phyloP scores from a whole-genome alignment of 2,329 filamentous ascomycete genomes.

The Penicillium hesseltinei region DNA sequence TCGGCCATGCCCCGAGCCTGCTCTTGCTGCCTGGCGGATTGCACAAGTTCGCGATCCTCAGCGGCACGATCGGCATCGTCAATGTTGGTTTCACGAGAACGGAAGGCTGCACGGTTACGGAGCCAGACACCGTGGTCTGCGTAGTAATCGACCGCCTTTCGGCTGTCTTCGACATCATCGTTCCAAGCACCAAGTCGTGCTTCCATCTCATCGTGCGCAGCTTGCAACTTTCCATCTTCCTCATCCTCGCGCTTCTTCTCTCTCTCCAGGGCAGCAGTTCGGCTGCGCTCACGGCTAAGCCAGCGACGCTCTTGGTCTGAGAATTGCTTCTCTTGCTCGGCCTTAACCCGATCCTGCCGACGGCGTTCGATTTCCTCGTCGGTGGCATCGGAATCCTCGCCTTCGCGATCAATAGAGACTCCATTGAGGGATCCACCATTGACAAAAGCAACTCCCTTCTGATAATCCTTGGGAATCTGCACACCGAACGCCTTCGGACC shows the following conservation, averaged over 20 bases:
- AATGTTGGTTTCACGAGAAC: constrained; percentile 68
- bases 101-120: constrained; percentile 71
- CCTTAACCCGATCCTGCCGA: constrained; percentile 66
- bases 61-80: constrained; percentile 80
- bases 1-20: constrained; percentile 82
- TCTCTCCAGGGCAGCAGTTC: constrained; percentile 79
- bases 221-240: constrained; percentile 64
- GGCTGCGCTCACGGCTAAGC: constrained; percentile 82
- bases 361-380: constrained; percentile 81
- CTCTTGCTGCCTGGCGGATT: constrained; percentile 69
- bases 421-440: constrained; percentile 71
- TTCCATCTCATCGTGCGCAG: constrained; percentile 65
- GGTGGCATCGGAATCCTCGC: constrained; percentile 82
- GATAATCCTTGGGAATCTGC: constrained; percentile 68
- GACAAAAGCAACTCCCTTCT: constrained; percentile 77
- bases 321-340: constrained; percentile 77
- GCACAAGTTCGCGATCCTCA: constrained; percentile 72
- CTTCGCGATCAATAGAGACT: constrained; percentile 62
- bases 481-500: constrained; percentile 62
- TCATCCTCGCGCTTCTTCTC: constrained; percentile 78
- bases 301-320: constrained; percentile 84
- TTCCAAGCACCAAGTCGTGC: constrained; percentile 79
- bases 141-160: constrained; percentile 79
- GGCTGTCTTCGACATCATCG: constrained; percentile 75
- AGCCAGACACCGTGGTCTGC: constrained; percentile 81